Percentiles rank a stretch among this genome's conserved stretches.
phyloP scores from a whole-genome alignment of 2,329 filamentous ascomycete species.

The Phaeoacremonium minimum region DNA sequence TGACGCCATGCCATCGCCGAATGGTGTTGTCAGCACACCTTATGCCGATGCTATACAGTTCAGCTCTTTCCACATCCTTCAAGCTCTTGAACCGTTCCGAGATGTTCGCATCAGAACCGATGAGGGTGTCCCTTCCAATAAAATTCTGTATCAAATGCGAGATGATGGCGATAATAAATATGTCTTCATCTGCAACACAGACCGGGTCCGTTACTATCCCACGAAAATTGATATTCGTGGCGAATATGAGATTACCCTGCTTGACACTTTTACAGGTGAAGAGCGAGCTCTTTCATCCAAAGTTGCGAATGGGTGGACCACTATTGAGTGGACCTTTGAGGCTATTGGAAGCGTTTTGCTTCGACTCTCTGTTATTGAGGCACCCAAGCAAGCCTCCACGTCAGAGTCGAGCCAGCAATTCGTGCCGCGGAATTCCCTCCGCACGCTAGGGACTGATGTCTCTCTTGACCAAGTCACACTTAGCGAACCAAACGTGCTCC shows the following conservation, averaged over 20 bases:
- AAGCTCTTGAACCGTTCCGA: slow-evolving; percentile 13
- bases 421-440: neutral
- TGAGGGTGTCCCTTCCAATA: slow-evolving; percentile 5
- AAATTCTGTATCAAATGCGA: slow-evolving; percentile 22
- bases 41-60: slow-evolving; percentile 10
- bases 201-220: slow-evolving; percentile 13
- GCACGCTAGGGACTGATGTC: neutral
- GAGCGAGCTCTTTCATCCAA: slow-evolving; percentile 17
- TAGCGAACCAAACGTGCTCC: slow-evolving; percentile 22
- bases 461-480: slow-evolving; percentile 9
- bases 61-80: slow-evolving; percentile 12
- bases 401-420: neutral
- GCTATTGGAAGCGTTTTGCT: slow-evolving; percentile 20
- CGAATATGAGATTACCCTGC: slow-evolving; percentile 16
- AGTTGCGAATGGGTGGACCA: neutral
- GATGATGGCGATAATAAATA: slow-evolving; percentile 19
- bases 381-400: neutral
- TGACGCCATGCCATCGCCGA: slow-evolving; percentile 8
- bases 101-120: slow-evolving; percentile 15
- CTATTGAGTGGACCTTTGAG: slow-evolving; percentile 13
- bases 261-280: slow-evolving; percentile 21
- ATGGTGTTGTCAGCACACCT: neutral
- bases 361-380: neutral
- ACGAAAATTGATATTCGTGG: slow-evolving; percentile 18
- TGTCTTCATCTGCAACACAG: slow-evolving; percentile 24